Conservation (phyloP, 1,284 basidiomycete species). For the Sparassis latifolia region DNA sequence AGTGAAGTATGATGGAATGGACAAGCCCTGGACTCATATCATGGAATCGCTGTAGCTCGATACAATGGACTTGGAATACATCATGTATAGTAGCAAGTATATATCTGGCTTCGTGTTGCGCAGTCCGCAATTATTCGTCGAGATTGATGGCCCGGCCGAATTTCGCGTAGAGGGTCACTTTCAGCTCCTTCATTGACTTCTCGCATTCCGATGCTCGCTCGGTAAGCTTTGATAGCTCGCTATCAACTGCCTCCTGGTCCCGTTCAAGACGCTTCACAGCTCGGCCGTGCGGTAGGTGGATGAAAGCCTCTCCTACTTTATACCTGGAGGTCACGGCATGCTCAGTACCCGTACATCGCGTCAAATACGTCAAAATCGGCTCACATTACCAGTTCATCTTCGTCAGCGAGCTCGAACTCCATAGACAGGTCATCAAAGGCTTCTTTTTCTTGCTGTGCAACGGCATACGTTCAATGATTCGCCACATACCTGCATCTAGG, state of each 20-base stretch:
- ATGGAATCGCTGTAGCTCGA: background rate
- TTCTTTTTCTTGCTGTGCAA: slow-evolving; percentile 82
- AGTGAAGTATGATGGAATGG: too few species aligned
- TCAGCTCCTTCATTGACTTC: slow-evolving; percentile 84
- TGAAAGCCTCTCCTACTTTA: slow-evolving; percentile 86
- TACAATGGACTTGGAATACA: too few species aligned
- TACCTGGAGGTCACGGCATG: slow-evolving; percentile 48
- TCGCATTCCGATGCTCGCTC: slow-evolving; percentile 67
- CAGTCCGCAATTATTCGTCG: slow-evolving; percentile 45
- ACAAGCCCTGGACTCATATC: background rate
- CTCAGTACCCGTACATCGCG: background rate
- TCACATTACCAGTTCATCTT: slow-evolving; percentile 73
- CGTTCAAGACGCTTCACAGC: slow-evolving; percentile 73
- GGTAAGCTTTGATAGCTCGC: slow-evolving; percentile 51
- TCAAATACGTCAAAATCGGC: slow-evolving; percentile 19
- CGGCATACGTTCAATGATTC: background rate
- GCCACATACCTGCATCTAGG: background rate
- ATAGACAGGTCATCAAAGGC: slow-evolving; percentile 84
- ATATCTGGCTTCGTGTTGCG: too few species aligned
- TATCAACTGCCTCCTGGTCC: slow-evolving; percentile 59
- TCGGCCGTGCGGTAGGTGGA: slow-evolving; percentile 66
- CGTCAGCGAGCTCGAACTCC: slow-evolving; percentile 87
- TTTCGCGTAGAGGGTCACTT: slow-evolving; percentile 84
- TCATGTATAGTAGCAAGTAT: too few species aligned
- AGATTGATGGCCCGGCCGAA: slow-evolving; percentile 93